phyloP scores from a whole-genome alignment of 2,329 filamentous ascomycete species.

The Botrytis aclada region DNA sequence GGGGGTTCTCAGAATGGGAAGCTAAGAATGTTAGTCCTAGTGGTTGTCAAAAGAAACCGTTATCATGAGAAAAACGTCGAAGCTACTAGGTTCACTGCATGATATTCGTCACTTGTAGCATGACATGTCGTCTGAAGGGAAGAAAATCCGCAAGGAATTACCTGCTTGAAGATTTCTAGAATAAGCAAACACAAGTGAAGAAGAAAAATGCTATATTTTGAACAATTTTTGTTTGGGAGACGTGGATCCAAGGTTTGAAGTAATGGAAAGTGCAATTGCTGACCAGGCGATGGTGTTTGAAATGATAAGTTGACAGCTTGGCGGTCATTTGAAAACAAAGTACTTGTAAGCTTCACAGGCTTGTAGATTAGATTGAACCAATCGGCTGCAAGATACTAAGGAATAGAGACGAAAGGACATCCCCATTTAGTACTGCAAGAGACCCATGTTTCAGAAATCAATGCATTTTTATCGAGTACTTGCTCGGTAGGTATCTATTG shows the following conservation, averaged over 20 bases:
- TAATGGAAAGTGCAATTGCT: constrained; percentile 12
- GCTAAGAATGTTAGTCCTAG: neutral
- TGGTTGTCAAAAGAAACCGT: neutral
- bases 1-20: neutral
- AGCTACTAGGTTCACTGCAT: neutral
- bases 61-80: neutral
- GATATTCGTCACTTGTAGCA: neutral
- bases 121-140: neutral
- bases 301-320: constrained; percentile 1
- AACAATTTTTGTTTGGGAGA: neutral
- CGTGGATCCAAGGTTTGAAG: constrained; percentile 4
- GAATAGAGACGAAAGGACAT: neutral
- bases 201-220: constrained; percentile 8
- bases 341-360: neutral
- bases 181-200: neutral
- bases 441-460: neutral
- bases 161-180: neutral
- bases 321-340: neutral
- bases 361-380: neutral
- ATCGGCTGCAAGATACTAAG: neutral
- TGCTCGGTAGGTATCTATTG: neutral
- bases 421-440: neutral
- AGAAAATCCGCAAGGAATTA: neutral
- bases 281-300: constrained; percentile 15
- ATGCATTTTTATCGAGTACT: neutral